Base-by-base conservation (phyloP, 2,329 filamentous ascomycete genomes). In the Alternaria angustiovoidea region DNA sequence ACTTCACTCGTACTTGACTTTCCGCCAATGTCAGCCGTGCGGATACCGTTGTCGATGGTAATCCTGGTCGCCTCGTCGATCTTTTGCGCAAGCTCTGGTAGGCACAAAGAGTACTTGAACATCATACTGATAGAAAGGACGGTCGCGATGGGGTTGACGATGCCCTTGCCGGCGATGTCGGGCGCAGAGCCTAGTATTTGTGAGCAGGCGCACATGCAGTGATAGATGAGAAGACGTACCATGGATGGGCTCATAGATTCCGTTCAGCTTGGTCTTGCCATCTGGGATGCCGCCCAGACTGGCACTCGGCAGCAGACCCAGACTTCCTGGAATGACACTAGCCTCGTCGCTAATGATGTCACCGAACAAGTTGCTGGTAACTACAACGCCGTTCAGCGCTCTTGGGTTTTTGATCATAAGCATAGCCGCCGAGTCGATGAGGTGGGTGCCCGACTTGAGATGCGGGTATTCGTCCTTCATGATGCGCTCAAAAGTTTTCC, bases 401-500 rank as follows among this genome's bases (percentile, higher is more conserved):
- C 89, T 85, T 9, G 94, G 94, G 81, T 94, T 94, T 89, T 96
- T 97, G 75, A 98, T 87, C 91, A 98, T 93, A 70, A 97, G 84
- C 94, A 98, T 97, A 67, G 94, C 94, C n/a, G 94, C 94, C 57
- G 89, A 92, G 82, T 98, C 94, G 76, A 98, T 97, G 51, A 98
- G 86, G 78, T 98, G 94, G 79, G 97, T 94, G 67, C 89, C 88
- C 43, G 96, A 82, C 82, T 91, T 87, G 46, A 97, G 81, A 78
- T 94, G 88, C 3, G 94, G 93, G 82, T 96, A 98, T 84, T 97
- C 94, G 67, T 89, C 89, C 69, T 85, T 86, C 86, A 97, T 94
- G 59, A 93, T 86, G 81, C 97, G 92, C 41, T 87, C 89, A 44
- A 97, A 91, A 2, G 91, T 91, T 83, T 91, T 94, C 63, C 94